Percentiles rank a stretch among this genome's conserved stretches.
Evolutionary conservation across 2,329 filamentous ascomycete species (phyloP).

Genomic region (Claviceps monticola): DNA sequence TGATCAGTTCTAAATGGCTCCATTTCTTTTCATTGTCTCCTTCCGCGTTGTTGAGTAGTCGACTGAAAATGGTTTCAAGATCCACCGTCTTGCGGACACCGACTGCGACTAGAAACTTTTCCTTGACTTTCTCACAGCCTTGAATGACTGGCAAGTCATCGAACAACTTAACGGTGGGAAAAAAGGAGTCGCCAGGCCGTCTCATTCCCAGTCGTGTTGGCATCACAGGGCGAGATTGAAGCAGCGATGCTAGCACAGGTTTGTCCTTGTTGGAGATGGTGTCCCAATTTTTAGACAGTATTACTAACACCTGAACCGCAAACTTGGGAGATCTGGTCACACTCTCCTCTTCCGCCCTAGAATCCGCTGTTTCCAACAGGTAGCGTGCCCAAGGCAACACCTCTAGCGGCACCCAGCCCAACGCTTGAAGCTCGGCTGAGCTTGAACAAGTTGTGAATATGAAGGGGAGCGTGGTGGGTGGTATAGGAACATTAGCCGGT

Average conservation of each 20-base stretch:
- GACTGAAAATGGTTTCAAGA: constrained; percentile 80
- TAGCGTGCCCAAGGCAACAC: constrained; percentile 76
- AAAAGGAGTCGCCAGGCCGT: constrained; percentile 75
- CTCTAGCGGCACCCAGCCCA: constrained; percentile 79
- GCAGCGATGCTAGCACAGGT: constrained; percentile 45
- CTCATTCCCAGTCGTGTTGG: constrained; percentile 87
- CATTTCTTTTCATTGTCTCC: constrained; percentile 49
- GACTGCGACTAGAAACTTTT: constrained; percentile 71
- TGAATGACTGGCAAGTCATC: constrained; percentile 79
- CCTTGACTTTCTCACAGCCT: constrained; percentile 66
- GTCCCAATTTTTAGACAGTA: constrained; percentile 87
- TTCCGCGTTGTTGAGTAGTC: constrained; percentile 53
- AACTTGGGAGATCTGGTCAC: constrained; percentile 61
- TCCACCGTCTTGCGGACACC: constrained; percentile 92
- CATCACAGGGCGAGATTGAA: constrained; percentile 60
- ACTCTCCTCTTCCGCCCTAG: constrained; percentile 48
- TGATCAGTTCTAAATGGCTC: constrained; percentile 91
- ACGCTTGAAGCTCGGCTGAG: constrained; percentile 54
- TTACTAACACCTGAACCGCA: constrained; percentile 59
- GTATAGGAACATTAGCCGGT: constrained; percentile 66
- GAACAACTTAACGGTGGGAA: constrained; percentile 85
- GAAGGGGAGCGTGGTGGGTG: constrained; percentile 70
- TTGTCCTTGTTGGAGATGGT: constrained; percentile 54
- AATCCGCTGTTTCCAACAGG: constrained; percentile 54
- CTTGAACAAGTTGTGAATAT: constrained; percentile 62